Evolutionary conservation across 768 basidiomycete species (phyloP), one percentile per base, ranked within the genome.

Genomic region (Leucogyrophana mollusca): DNA sequence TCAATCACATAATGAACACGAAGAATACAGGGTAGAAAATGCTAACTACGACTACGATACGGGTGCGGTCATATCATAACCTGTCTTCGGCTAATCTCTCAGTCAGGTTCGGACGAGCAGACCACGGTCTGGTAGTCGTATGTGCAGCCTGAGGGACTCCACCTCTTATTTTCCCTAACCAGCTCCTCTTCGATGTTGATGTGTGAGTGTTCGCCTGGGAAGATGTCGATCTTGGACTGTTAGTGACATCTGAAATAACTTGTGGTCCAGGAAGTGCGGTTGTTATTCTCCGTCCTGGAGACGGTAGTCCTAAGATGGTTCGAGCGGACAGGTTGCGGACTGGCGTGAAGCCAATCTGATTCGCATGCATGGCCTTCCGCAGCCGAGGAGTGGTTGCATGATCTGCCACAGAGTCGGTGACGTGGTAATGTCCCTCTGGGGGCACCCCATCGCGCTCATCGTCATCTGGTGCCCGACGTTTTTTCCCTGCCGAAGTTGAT

Each of bases 381-480:
- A 80, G 71, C 33, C 84, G 80, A 9, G 87, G 87, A 1, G 66
- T 66, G 22, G 85, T 84, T 13, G 64, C 62, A 38, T 65, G 63
- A 45, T 68, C 60, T 8, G 46, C 55, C 45, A 57, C 71, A 17
- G 73, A 67, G 21, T 76, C 62, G 35, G 41, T 57, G 32, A 44
- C 65, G 60, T 27, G 56, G 70, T 68, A 30, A 75, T 83, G 68
- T 79, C 87, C 84, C 57, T 90, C 86, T 0, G 78, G 75, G 20
- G 86, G 83, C 21, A 85, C 65, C 43, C 75, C 73, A 63, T 76
- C 58, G 52, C 73, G 68, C 40, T 88, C 86, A 51, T 85, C 86
- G 54, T 90, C 87, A 45, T 90, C 88, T 2, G 89, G 88, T 21
- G 81, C 83, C 18, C 80, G 78, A 9, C 88, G 77, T 59, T 90